Percentiles rank a stretch among this genome's conserved stretches.
phyloP scores from a whole-genome alignment of 2,329 filamentous ascomycete species.

The Cordyceps fumosorosea region DNA sequence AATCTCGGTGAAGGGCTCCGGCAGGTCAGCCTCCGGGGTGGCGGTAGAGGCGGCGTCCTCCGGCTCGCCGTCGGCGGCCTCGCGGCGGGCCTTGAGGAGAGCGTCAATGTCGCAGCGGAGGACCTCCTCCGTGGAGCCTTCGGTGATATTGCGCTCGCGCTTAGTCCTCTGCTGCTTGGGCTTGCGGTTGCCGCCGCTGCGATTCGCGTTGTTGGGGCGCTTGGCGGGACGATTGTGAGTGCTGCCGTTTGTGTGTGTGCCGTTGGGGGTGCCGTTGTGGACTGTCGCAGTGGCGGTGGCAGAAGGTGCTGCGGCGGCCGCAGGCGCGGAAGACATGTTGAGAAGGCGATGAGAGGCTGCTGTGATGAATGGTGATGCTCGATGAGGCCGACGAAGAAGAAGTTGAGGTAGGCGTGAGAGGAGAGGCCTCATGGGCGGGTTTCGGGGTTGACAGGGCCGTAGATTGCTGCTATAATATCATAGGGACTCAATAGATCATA shows the following conservation, averaged over 20 bases:
- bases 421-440: background rate
- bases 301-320: background rate
- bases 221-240: conserved; percentile 7
- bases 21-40: conserved; percentile 33
- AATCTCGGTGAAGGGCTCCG: conserved; percentile 65
- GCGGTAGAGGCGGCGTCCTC: background rate
- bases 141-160: conserved; percentile 53
- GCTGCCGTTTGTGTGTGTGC: background rate
- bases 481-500: background rate
- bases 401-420: background rate
- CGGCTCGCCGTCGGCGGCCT: conserved; percentile 15
- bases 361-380: background rate
- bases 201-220: conserved; percentile 10
- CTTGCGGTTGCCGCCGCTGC: conserved; percentile 14
- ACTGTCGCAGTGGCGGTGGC: background rate
- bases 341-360: conserved; percentile 1
- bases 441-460: too few species aligned
- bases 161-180: conserved; percentile 46
- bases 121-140: conserved; percentile 61
- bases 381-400: background rate
- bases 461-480: background rate
- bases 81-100: conserved; percentile 40
- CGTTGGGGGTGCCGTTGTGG: background rate
- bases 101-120: conserved; percentile 56
- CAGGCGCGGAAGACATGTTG: background rate